Evolutionary conservation across 768 basidiomycete species (phyloP).

Genomic region (Tylopilus vinaceipallidus): DNA sequence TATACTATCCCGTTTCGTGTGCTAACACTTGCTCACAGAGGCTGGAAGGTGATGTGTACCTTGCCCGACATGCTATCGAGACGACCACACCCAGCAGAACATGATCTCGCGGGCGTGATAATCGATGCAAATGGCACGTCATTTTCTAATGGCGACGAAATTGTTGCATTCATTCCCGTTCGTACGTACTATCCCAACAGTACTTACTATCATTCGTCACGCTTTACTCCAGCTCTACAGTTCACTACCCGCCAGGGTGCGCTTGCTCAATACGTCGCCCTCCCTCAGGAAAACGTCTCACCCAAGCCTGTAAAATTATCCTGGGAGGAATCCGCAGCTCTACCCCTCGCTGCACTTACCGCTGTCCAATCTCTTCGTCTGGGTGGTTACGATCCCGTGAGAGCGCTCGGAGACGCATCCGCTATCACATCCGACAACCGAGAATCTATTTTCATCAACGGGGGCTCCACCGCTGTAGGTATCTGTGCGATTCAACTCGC

Average conservation of each 20-base stretch:
- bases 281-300: constrained; percentile 31
- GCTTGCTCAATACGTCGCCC: constrained; percentile 53
- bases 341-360: constrained; percentile 57
- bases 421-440: constrained; percentile 9
- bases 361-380: constrained; percentile 55
- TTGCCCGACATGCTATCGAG: constrained; percentile 46
- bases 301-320: constrained; percentile 46
- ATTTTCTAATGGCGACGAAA: constrained; percentile 57
- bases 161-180: constrained; percentile 55
- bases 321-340: constrained; percentile 57
- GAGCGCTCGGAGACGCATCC: background rate
- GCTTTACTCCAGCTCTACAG: constrained; percentile 20
- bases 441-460: constrained; percentile 65
- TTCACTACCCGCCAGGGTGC: constrained; percentile 48
- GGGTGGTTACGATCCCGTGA: constrained; percentile 45
- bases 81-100: constrained; percentile 54
- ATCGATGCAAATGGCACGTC: constrained; percentile 51
- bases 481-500: constrained; percentile 72
- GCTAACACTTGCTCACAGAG: no score
- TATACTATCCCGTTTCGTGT: no score
- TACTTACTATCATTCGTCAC: no score
- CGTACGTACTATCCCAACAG: constrained; percentile 21
- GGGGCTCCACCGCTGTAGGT: constrained; percentile 68
- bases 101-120: constrained; percentile 64
- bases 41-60: constrained; percentile 53